Evolutionary conservation across 345 rosid species (phyloP).

Genomic region (Draba incana): DNA sequence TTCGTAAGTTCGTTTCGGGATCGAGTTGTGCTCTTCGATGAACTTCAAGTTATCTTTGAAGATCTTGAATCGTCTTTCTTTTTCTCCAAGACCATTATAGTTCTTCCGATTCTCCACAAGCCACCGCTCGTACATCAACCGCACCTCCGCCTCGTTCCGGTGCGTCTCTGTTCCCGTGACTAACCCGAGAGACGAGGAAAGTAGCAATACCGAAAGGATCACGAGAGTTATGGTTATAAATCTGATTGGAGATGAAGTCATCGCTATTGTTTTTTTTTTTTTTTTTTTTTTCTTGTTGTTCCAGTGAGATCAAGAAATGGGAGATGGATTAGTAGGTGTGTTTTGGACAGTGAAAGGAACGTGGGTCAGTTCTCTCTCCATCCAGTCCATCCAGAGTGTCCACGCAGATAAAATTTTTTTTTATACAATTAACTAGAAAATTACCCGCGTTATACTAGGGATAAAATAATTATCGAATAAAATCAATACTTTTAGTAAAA

Average conservation of each 20-base stretch:
- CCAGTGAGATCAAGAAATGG: background rate
- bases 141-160: background rate
- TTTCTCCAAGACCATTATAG: constrained; percentile 61
- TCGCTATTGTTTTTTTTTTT: background rate
- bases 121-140: constrained; percentile 57
- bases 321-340: too few species aligned
- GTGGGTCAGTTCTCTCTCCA: too few species aligned
- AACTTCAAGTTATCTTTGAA: constrained; percentile 62
- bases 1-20: constrained; percentile 41
- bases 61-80: constrained; percentile 54
- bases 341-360: too few species aligned
- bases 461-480: too few species aligned
- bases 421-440: too few species aligned
- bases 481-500: too few species aligned
- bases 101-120: constrained; percentile 49
- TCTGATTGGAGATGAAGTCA: constrained; percentile 6
- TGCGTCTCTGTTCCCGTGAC: constrained; percentile 4
- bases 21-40: constrained; percentile 52
- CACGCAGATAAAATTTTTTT: too few species aligned
- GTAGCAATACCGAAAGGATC: constrained; percentile 10
- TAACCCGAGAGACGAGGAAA: constrained; percentile 12
- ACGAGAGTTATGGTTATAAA: background rate
- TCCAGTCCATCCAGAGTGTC: too few species aligned
- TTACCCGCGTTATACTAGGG: too few species aligned
- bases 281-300: background rate